Conservation (phyloP, 1,284 basidiomycete species). For the Fomitopsis pinicola region DNA sequence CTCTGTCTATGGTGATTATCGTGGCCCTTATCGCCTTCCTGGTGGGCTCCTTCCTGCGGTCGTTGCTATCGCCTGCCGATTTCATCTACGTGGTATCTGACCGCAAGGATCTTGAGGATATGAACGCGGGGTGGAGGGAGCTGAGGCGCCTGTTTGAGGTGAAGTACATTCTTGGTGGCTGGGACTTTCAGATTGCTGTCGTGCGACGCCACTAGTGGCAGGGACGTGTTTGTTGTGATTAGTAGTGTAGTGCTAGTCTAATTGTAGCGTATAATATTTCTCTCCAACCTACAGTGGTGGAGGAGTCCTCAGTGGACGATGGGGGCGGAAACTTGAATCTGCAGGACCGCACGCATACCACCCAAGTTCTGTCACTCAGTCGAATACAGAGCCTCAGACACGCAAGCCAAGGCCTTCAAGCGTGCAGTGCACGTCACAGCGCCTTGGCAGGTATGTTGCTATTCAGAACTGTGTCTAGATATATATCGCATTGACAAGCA, state of each 20-base stretch:
- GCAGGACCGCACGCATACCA: too few relatives aligned
- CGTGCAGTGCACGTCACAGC: too few relatives aligned
- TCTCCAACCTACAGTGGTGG: background rate
- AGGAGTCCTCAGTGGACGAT: background rate
- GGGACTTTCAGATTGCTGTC: conserved; percentile 80
- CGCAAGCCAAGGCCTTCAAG: too few relatives aligned
- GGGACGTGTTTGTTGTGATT: background rate
- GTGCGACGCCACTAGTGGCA: conserved; percentile 58
- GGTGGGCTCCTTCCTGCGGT: conserved; percentile 85
- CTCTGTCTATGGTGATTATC: conserved; percentile 66
- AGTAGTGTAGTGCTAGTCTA: conserved; percentile 7
- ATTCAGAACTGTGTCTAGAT: too few relatives aligned
- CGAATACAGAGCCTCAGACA: too few relatives aligned
- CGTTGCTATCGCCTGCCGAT: conserved; percentile 85
- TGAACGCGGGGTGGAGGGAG: conserved; percentile 71
- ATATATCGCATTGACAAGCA: too few relatives aligned
- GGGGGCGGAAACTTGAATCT: too few relatives aligned
- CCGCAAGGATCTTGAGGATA: conserved; percentile 45
- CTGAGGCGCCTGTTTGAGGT: conserved; percentile 76
- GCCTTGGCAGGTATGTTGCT: background rate
- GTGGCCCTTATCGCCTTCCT: conserved; percentile 87
- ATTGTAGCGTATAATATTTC: conserved; percentile 2
- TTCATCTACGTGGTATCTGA: conserved; percentile 79
- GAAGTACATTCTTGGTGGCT: conserved; percentile 72
- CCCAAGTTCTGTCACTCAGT: too few relatives aligned